Evolutionary conservation across 2,329 filamentous ascomycete species (phyloP), one percentile per base, ranked within the genome.

Genomic region (Cercospora zeina): DNA sequence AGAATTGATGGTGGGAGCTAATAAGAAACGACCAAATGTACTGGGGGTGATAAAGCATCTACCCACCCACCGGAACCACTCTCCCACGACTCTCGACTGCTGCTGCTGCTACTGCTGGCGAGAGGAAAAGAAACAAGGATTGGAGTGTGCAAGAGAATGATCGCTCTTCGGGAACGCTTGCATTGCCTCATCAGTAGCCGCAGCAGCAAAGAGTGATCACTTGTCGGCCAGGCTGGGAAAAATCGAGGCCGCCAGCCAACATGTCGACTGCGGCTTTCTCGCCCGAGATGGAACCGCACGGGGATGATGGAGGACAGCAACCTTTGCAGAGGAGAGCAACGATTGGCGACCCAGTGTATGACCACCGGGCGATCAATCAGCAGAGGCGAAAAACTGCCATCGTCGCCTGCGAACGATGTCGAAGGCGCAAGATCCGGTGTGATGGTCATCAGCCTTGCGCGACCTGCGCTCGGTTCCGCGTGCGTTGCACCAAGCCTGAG

Each of bases 291-390:
- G 60, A 62, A 16, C 45, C 47, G 14, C 49, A 37, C 36, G 55
- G 49, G n/a, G 54, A 54, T 33, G 55, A 63, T 34, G 42, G 27
- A 10, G 55, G 36, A 14, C 58, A 53, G 30, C 62, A 58, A 16
- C 54, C 50, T 10, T 37, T 66, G 27, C 59, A 54, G n/a, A 61
- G 64, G 36, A 54, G 64, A 60, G 62, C 64, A 6, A 66, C 64
- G 36, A 66, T 66, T 55, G 64, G 64, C 9, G 62, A 64, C 49
- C 56, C 62, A 5, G 59, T 64, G 27, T 58, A 64, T 34, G 64
- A 66, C 19, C 58, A 66, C 31, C 59, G 60, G 36, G 62, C 54
- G 10, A 39, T 64, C 37, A 54, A 39, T 30, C 55, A 59, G 47
- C 64, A 66, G 53, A 39, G 59, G 47, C 56, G 62, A 8, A 66